Evolutionary conservation across 208 protist genomes (phyloP).

Genomic region (Strigomonas oncopelti): DNA sequence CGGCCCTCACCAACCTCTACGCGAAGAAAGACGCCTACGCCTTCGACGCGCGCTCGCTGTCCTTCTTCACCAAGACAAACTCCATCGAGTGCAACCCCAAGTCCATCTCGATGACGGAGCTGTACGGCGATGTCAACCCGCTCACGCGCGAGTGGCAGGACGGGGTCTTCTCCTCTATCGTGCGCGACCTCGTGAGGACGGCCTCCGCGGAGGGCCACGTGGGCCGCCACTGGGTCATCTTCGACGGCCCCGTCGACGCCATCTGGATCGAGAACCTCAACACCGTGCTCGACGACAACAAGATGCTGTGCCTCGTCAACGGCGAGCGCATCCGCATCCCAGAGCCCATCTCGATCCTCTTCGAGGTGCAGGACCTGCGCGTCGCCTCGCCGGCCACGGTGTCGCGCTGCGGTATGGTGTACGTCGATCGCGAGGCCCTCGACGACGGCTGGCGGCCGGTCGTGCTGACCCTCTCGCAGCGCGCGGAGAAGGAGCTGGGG

Average conservation of each 20-base stretch:
- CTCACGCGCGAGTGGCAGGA: constrained; percentile 95
- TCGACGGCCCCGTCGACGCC: constrained; percentile 98
- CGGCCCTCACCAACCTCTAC: constrained; percentile 58
- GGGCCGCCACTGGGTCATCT: constrained; percentile 93
- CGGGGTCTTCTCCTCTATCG: constrained; percentile 90
- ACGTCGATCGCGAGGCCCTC: constrained; percentile 86
- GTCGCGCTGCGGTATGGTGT: constrained; percentile 98
- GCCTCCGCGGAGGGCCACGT: constrained; percentile 8
- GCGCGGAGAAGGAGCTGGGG: constrained; percentile 35
- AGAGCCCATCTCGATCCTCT: constrained; percentile 90
- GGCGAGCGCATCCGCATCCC: constrained; percentile 95
- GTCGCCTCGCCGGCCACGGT: constrained; percentile 98
- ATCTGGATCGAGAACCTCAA: constrained; percentile 99
- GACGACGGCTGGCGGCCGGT: constrained; percentile 81
- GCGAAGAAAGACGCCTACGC: constrained; percentile 8
- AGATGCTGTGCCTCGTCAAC: constrained; percentile 96
- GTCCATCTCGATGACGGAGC: constrained; percentile 92
- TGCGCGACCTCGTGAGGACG: constrained; percentile 77
- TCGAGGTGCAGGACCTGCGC: constrained; percentile 97
- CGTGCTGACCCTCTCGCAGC: constrained; percentile 44
- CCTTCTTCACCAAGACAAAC: constrained; percentile 65
- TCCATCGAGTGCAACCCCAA: constrained; percentile 90
- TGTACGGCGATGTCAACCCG: constrained; percentile 94
- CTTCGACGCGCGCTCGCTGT: constrained; percentile 47
- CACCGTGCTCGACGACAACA: constrained; percentile 98